Conservation (phyloP, 83 land plant species). For the Thuja plicata region DNA sequence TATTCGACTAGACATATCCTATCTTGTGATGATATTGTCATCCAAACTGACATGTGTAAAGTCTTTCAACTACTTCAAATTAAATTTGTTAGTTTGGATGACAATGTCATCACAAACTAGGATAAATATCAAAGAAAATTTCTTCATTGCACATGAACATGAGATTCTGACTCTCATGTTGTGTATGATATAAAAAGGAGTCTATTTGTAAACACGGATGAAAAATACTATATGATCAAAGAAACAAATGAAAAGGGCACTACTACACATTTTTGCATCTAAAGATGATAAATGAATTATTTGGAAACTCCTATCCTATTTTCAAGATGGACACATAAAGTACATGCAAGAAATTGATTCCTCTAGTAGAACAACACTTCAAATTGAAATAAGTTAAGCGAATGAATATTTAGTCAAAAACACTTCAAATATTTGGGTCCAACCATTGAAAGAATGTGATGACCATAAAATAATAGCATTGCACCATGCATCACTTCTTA, state of each 20-base stretch:
- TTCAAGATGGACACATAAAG: too few relatives aligned
- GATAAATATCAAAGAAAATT: too few relatives aligned
- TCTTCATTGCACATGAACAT: neutral
- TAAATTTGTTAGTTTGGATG: neutral
- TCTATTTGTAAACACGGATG: neutral
- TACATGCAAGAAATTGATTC: too few relatives aligned
- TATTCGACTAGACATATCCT: too few relatives aligned
- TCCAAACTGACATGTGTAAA: too few relatives aligned
- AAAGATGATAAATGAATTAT: neutral
- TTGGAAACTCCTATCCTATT: neutral
- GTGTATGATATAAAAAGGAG: neutral
- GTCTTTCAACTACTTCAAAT: neutral
- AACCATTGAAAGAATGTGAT: neutral
- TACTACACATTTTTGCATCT: neutral
- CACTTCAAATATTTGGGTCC: too few relatives aligned
- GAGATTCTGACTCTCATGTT: neutral
- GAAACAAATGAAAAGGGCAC: neutral
- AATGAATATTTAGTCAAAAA: too few relatives aligned
- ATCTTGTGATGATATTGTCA: too few relatives aligned
- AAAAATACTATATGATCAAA: neutral
- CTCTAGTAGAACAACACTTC: too few relatives aligned
- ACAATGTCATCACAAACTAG: neutral
- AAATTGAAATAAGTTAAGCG: too few relatives aligned
- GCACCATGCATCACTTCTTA: neutral
- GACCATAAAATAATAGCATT: neutral